These are phyloP conservation scores for Cenchrus fungigraminus DNA, from an alignment of 176 grass and related monocot species.

Conservation along the genomic window DNA sequence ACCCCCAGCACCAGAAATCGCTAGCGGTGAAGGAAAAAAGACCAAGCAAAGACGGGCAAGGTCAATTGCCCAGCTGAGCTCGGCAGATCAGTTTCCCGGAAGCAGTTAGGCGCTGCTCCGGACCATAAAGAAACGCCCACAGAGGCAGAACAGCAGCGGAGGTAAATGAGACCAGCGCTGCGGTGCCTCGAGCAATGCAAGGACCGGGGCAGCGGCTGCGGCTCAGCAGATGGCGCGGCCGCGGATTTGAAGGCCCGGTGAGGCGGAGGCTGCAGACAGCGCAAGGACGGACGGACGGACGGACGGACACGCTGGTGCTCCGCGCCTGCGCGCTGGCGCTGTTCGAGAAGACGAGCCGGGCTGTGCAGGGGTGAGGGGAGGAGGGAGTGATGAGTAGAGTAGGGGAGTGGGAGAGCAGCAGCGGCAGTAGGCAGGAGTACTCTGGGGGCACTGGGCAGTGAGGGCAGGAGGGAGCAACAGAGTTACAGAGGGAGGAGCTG, in stretches of 20 bases:
- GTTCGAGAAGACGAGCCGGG: constrained; percentile 46
- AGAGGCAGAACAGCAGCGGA: constrained; percentile 26
- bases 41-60: not conserved
- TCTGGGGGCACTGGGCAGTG: not conserved
- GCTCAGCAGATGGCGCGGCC: not conserved
- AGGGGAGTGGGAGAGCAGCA: constrained; percentile 9
- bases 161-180: constrained; percentile 48
- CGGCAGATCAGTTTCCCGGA: constrained; percentile 42
- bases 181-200: constrained; percentile 48
- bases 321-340: constrained; percentile 9
- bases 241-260: constrained; percentile 35
- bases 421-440: not conserved
- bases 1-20: constrained; percentile 1
- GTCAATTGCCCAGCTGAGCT: not conserved
- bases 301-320: constrained; percentile 11
- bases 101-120: constrained; percentile 45
- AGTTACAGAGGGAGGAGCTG: not conserved
- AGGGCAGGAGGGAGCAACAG: not conserved
- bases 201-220: constrained; percentile 6
- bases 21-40: not conserved
- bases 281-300: constrained; percentile 20
- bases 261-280: constrained; percentile 27
- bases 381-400: not conserved
- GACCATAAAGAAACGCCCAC: constrained; percentile 6
- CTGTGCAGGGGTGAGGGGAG: not conserved